Base-by-base conservation (phyloP, 192 early-diverging fungal genomes). In the Coemansia sp. region DNA sequence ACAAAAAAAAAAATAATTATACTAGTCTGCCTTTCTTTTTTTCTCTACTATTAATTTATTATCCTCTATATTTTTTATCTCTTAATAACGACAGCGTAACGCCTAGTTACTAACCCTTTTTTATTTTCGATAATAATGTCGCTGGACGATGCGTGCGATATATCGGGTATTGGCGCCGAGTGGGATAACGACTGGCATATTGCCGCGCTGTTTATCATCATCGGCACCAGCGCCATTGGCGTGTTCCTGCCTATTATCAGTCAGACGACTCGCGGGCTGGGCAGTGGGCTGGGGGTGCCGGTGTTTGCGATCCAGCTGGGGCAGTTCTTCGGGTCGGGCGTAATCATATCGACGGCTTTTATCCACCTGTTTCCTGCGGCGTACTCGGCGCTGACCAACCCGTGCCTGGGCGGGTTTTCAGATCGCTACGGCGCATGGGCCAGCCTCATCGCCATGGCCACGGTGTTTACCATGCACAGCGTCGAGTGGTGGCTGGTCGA, bases 311-410 rank as follows among this genome's bases (percentile, higher is more conserved):
- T 89, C 47, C 82, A 86, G 46, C 55, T 77, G 23, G 80, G 77
- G 0, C 82, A 86, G 70, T 86, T 86, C 38, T 88, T 89, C 50
- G 88, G 88, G n/a, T 80, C 87, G 1, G 92, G 92, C 7, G 85
- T 93, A 6, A 90, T 93, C 43, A 60, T 92, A 7, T 85, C 91
- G 0, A 93, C 91, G 4, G 87, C 87, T 1, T 87, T 93, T 38
- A 89, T 93, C 52, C 91, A 93, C 68, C 84, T 92, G 87, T 70
- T 92, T 0, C 89, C 89, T 0, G 68, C 83, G 9, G 90, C 90
- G 35, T 69, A 86, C 33, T 49, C 55, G 1, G 76, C 80, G 11
- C 84, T 92, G 23, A 73, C 80, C 3, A 81, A 77, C 30, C 76
- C 84, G 14, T 88, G 91, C 69, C 68, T 87, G 23, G 76, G 64